Percentiles rank a stretch among this genome's conserved stretches.
Evolutionary conservation across 2,329 filamentous ascomycete genomes (phyloP).

Genomic region (Penicillium sumatraense): DNA sequence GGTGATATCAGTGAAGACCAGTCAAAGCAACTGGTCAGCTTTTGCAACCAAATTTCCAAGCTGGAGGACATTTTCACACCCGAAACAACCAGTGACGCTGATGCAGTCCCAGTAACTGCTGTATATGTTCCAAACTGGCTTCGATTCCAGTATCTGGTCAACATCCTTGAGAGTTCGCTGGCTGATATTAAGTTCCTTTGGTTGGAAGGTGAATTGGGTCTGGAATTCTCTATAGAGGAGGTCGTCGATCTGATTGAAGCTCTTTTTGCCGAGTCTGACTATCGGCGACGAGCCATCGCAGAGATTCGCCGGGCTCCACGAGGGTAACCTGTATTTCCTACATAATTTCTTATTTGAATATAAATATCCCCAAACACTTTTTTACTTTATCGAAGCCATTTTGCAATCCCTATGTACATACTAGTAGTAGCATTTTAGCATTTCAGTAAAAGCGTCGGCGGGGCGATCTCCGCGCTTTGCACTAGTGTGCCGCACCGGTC

Average conservation of each 20-base stretch:
- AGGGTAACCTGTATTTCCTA: conserved; percentile 7
- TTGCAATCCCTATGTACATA: too few relatives aligned
- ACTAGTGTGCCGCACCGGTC: conserved; percentile 44
- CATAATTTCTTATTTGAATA: not conserved
- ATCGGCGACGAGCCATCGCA: conserved; percentile 61
- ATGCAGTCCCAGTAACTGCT: conserved; percentile 58
- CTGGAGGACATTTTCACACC: conserved; percentile 62
- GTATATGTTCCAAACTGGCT: conserved; percentile 68
- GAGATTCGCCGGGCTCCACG: conserved; percentile 55
- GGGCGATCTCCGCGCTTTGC: conserved; percentile 41
- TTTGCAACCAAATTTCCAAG: conserved; percentile 61
- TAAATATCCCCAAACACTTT: not conserved
- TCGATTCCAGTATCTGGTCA: conserved; percentile 67
- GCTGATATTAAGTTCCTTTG: conserved; percentile 70
- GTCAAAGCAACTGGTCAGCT: conserved; percentile 61
- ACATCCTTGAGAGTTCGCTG: conserved; percentile 66
- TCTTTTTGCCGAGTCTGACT: conserved; percentile 66
- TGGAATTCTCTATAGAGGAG: conserved; percentile 66
- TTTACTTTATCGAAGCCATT: not conserved
- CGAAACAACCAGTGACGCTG: conserved; percentile 38
- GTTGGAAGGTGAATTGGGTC: conserved; percentile 65
- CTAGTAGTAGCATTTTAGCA: too few relatives aligned
- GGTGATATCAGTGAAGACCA: conserved; percentile 68
- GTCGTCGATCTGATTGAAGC: conserved; percentile 67
- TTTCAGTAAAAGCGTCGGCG: conserved; percentile 5